These are phyloP conservation scores for Aspergillus sclerotiicarbonarius DNA, from an alignment of 495 filamentous ascomycete species.

Conservation along the genomic window DNA sequence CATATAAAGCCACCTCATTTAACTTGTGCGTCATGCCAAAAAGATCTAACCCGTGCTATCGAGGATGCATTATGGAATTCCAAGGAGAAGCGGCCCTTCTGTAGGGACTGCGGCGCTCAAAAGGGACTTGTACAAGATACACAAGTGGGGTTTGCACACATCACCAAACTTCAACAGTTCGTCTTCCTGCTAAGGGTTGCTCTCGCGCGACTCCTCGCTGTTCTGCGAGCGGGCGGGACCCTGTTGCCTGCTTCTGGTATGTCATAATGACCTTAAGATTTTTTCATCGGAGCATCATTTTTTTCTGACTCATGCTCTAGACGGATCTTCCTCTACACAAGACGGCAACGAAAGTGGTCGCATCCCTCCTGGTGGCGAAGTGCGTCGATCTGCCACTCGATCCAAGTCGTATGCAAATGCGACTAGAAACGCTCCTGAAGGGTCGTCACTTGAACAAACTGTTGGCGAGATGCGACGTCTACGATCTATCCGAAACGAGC, in stretches of 20 bases:
- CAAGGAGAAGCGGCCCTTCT: slow-evolving; percentile 63
- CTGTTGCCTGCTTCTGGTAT: slow-evolving; percentile 71
- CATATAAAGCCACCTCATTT: slow-evolving; percentile 71
- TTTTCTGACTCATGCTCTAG: slow-evolving; percentile 31
- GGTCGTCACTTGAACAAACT: slow-evolving; percentile 88
- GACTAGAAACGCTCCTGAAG: slow-evolving; percentile 54
- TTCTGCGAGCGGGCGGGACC: slow-evolving; percentile 76
- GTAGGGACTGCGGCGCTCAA: slow-evolving; percentile 61
- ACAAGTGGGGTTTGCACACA: slow-evolving; percentile 55
- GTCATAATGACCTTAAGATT: slow-evolving; percentile 14
- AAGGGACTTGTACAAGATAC: slow-evolving; percentile 46
- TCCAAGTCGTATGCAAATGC: slow-evolving; percentile 72
- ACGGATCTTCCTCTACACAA: slow-evolving; percentile 70
- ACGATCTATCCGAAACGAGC: slow-evolving; percentile 89
- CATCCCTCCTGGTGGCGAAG: slow-evolving; percentile 36
- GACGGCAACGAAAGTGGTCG: slow-evolving; percentile 65
- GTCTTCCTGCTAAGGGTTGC: slow-evolving; percentile 90
- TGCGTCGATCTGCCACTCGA: slow-evolving; percentile 62
- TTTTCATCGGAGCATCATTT: neutral
- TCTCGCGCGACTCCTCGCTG: slow-evolving; percentile 83
- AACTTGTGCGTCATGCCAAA: slow-evolving; percentile 69
- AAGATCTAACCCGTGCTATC: slow-evolving; percentile 63
- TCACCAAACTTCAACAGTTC: slow-evolving; percentile 88
- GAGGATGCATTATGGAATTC: slow-evolving; percentile 65
- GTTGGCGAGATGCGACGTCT: slow-evolving; percentile 91